phyloP scores from a whole-genome alignment of 1,139 yeast genomes.

The Martiniozyma asiatica region DNA sequence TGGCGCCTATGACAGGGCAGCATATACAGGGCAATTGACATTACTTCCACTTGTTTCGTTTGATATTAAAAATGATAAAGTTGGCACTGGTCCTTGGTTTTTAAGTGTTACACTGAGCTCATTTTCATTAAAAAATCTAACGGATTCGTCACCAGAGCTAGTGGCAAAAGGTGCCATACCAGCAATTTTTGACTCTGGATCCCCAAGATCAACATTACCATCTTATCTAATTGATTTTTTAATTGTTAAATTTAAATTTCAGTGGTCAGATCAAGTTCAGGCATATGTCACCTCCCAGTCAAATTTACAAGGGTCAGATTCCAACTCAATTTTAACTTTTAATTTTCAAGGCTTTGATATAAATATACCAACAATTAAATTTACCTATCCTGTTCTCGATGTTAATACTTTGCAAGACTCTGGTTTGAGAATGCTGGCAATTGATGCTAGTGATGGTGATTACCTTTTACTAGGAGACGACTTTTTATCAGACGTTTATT shows the following conservation, averaged over 20 bases:
- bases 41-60: constrained; percentile 22
- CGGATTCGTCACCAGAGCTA: constrained; percentile 4
- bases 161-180: constrained; percentile 26
- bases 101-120: no score
- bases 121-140: no score
- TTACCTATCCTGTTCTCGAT: constrained; percentile 27
- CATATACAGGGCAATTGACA: constrained; percentile 24
- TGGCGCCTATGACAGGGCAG: constrained; percentile 39
- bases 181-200: constrained; percentile 50
- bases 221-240: constrained; percentile 25
- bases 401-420: constrained; percentile 6
- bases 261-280: constrained; percentile 21
- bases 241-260: constrained; percentile 29
- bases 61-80: constrained; percentile 7
- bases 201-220: constrained; percentile 43
- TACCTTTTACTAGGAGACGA: constrained; percentile 29
- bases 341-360: constrained; percentile 39
- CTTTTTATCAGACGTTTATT: constrained; percentile 32
- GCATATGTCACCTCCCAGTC: constrained; percentile 24
- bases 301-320: constrained; percentile 13
- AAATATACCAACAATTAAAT: constrained; percentile 37
- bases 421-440: constrained; percentile 6
- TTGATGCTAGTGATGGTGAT: constrained; percentile 6
- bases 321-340: constrained; percentile 24
- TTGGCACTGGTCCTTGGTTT: constrained; percentile 25